phyloP scores from a whole-genome alignment of 805 yeast species.

The Pichia insulana region DNA sequence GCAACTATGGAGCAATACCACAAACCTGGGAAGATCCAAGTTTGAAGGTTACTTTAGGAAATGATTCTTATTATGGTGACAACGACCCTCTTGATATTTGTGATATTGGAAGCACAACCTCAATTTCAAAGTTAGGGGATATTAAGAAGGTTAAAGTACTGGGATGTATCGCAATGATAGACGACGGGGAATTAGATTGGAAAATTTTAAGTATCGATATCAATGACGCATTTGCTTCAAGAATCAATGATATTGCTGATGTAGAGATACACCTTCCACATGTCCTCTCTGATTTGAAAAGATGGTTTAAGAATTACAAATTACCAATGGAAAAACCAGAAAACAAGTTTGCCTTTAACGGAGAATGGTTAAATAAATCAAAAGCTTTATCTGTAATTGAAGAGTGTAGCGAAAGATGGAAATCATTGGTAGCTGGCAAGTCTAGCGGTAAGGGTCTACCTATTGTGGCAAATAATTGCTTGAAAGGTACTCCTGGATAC shows the following conservation, averaged over 20 bases:
- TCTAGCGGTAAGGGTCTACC: slow-evolving; percentile 29
- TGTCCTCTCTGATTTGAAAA: slow-evolving; percentile 55
- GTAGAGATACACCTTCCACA: slow-evolving; percentile 63
- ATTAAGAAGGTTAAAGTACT: slow-evolving; percentile 58
- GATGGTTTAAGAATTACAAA: slow-evolving; percentile 81
- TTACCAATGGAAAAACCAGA: slow-evolving; percentile 74
- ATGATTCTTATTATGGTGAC: slow-evolving; percentile 51
- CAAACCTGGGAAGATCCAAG: slow-evolving; percentile 98
- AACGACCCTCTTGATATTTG: slow-evolving; percentile 93
- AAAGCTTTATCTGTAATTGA: slow-evolving; percentile 52
- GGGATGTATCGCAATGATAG: slow-evolving; percentile 72
- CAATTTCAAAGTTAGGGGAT: slow-evolving; percentile 36
- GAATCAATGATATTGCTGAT: slow-evolving; percentile 56
- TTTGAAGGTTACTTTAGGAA: slow-evolving; percentile 26
- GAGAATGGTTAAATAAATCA: slow-evolving; percentile 34
- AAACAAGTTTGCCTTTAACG: slow-evolving; percentile 68
- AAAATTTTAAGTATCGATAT: slow-evolving; percentile 66
- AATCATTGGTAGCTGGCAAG: slow-evolving; percentile 38
- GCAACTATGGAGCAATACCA: slow-evolving; percentile 82
- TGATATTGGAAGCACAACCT: slow-evolving; percentile 58
- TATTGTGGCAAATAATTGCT: slow-evolving; percentile 31
- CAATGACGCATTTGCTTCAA: slow-evolving; percentile 54
- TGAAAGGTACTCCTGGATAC: slow-evolving; percentile 21
- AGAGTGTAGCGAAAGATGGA: slow-evolving; percentile 68
- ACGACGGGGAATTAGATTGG: slow-evolving; percentile 98